Evolutionary conservation across 129 eudicot species (phyloP).

Genomic region (Centella asiatica): DNA sequence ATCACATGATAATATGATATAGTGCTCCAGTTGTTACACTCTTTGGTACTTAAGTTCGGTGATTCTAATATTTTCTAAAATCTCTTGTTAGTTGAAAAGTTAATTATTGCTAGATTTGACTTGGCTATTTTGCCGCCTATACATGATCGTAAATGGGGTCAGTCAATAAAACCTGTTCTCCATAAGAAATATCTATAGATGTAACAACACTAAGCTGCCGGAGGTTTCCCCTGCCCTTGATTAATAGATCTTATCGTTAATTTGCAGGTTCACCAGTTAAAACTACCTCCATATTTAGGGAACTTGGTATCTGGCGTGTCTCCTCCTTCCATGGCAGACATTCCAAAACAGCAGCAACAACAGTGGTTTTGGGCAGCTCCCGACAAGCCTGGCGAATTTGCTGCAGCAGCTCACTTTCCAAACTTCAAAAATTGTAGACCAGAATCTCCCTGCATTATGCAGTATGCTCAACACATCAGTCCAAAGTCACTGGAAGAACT

Average conservation of each 20-base stretch:
- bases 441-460: conserved; percentile 6
- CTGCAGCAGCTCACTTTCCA: conserved; percentile 16
- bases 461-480: conserved; percentile 14
- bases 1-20: too few relatives aligned
- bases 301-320: conserved; percentile 14
- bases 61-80: too few relatives aligned
- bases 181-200: background rate
- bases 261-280: conserved; percentile 27
- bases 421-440: conserved; percentile 29
- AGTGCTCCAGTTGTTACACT: too few relatives aligned
- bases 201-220: background rate
- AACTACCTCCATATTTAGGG: conserved; percentile 30
- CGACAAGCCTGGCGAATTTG: conserved; percentile 19
- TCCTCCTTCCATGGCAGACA: conserved; percentile 4
- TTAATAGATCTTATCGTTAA: background rate
- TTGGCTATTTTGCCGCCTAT: too few relatives aligned
- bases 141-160: background rate
- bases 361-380: conserved; percentile 24
- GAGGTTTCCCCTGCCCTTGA: background rate
- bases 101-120: too few relatives aligned
- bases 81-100: too few relatives aligned
- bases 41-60: too few relatives aligned
- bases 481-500: conserved; percentile 22
- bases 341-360: conserved; percentile 28
- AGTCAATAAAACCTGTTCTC: background rate